These are phyloP conservation scores for Lactarius hatsudake DNA, from an alignment of 768 basidiomycete species.

Conservation along the genomic window DNA sequence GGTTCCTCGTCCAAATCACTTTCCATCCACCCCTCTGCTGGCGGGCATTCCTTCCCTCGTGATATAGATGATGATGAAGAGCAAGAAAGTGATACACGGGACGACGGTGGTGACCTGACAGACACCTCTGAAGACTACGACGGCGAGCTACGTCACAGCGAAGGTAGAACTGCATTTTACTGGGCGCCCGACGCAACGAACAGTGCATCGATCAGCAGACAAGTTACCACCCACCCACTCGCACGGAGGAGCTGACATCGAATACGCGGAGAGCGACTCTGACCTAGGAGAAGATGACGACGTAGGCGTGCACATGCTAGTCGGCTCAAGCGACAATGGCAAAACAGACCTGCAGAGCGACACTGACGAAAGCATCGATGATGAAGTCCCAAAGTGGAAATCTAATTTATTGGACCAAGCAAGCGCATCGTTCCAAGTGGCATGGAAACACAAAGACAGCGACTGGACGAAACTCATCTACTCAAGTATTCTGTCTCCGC, in stretches of 20 bases:
- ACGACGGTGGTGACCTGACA: conserved; percentile 33
- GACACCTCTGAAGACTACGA: conserved; percentile 32
- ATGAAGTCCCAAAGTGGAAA: conserved; percentile 73
- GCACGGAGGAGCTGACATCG: conserved; percentile 44
- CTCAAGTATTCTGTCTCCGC: conserved; percentile 60
- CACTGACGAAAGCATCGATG: conserved; percentile 43
- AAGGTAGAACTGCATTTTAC: conserved; percentile 21
- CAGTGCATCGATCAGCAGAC: conserved; percentile 20
- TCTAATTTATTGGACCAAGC: conserved; percentile 53
- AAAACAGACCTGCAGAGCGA: conserved; percentile 49
- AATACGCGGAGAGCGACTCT: conserved; percentile 79
- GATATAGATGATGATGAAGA: conserved; percentile 29
- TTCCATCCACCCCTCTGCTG: conserved; percentile 38
- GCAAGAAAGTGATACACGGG: conserved; percentile 29
- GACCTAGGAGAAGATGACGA: conserved; percentile 56
- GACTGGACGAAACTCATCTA: conserved; percentile 91
- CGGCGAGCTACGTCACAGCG: conserved; percentile 32
- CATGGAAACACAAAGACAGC: conserved; percentile 43
- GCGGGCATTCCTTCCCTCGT: conserved; percentile 15
- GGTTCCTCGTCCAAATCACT: conserved; percentile 77
- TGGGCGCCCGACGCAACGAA: conserved; percentile 26
- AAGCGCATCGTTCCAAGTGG: conserved; percentile 43
- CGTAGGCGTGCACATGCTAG: conserved; percentile 37
- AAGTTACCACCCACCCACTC: conserved; percentile 35
- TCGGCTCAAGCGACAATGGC: conserved; percentile 51